These are phyloP conservation scores for Cryptosporidium xiaoi DNA, from an alignment of 169 alveolate genomes.

Conservation along the genomic window DNA sequence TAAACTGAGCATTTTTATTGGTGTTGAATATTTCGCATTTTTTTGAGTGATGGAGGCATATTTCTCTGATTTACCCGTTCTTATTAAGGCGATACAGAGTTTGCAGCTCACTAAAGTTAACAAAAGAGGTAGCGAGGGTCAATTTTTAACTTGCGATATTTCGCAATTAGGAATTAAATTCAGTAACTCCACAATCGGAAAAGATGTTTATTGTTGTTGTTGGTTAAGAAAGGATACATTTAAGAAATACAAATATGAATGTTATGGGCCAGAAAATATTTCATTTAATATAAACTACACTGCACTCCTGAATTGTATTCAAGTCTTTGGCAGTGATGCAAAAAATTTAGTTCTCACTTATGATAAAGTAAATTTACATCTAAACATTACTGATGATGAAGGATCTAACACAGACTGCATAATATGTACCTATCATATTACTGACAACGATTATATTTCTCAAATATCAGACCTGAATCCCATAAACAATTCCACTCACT, in stretches of 20 bases:
- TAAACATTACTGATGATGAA: conserved; percentile 66
- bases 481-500: not conserved
- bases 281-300: conserved; percentile 1
- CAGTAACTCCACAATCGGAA: conserved; percentile 49
- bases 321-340: conserved; percentile 68
- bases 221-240: conserved; percentile 42
- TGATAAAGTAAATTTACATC: conserved; percentile 55
- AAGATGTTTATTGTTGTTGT: conserved; percentile 64
- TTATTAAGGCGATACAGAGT: conserved; percentile 62
- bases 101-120: conserved; percentile 49
- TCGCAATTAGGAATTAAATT: conserved; percentile 51
- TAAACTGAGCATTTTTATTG: not conserved
- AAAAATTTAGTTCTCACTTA: conserved; percentile 35
- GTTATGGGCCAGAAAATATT: not conserved
- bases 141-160: conserved; percentile 47
- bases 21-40: not conserved
- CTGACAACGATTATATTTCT: conserved; percentile 14
- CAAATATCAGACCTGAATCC: not conserved
- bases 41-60: conserved; percentile 47
- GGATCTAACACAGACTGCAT: conserved; percentile 66
- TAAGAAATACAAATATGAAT: conserved; percentile 12
- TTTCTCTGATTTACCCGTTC: conserved; percentile 30
- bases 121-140: conserved; percentile 46
- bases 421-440: conserved; percentile 39
- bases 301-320: conserved; percentile 51